Conservation (phyloP, 306 rosid genomes). For the Cyclanthera cordifolia region DNA sequence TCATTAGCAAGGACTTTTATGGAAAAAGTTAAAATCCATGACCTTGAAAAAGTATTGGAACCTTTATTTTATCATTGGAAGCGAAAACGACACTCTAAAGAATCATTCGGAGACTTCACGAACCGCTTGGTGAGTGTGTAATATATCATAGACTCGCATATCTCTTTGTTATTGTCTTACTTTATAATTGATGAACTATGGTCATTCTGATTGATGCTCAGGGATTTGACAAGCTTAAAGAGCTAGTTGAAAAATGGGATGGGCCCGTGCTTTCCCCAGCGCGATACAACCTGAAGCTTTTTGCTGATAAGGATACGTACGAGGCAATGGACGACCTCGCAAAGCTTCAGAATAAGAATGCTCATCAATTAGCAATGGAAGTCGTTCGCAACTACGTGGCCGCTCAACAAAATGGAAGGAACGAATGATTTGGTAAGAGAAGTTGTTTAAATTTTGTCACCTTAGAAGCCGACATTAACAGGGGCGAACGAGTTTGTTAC, state of each 20-base stretch:
- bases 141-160: slow-evolving; percentile 14
- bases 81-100: slow-evolving; percentile 75
- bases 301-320: slow-evolving; percentile 75
- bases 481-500: slow-evolving; percentile 20
- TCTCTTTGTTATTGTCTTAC: not conserved
- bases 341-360: slow-evolving; percentile 70
- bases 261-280: slow-evolving; percentile 55
- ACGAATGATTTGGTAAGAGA: slow-evolving; percentile 31
- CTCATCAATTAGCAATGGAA: slow-evolving; percentile 89
- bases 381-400: slow-evolving; percentile 77
- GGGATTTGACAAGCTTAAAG: slow-evolving; percentile 87
- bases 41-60: slow-evolving; percentile 84
- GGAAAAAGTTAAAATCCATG: slow-evolving; percentile 86
- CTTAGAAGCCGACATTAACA: not conserved
- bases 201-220: slow-evolving; percentile 12
- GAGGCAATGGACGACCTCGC: slow-evolving; percentile 68
- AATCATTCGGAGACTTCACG: slow-evolving; percentile 80
- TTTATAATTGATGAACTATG: not conserved
- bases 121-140: slow-evolving; percentile 48
- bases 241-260: slow-evolving; percentile 70
- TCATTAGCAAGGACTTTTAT: slow-evolving; percentile 65
- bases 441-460: slow-evolving; percentile 10
- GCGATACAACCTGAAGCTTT: slow-evolving; percentile 69
- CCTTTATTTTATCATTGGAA: slow-evolving; percentile 88
- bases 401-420: slow-evolving; percentile 64